phyloP scores from a whole-genome alignment of 441 rosid species.

The Mallotus japonicus region DNA sequence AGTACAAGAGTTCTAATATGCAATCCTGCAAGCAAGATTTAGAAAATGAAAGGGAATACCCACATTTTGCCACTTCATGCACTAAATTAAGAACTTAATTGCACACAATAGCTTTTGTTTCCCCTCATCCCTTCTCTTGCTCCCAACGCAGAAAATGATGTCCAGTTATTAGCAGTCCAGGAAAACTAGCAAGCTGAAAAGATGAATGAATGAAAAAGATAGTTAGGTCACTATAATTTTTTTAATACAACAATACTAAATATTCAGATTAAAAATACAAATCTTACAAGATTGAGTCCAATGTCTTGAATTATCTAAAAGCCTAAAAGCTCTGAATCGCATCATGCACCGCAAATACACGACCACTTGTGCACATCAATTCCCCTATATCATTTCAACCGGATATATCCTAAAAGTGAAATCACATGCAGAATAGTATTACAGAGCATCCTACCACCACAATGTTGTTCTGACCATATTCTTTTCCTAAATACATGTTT shows the following conservation, averaged over 20 bases:
- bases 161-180: background rate
- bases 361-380: background rate
- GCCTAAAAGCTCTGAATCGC: background rate
- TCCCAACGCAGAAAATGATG: background rate
- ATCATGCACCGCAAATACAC: conserved; percentile 2
- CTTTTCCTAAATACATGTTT: background rate
- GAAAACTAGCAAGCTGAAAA: background rate
- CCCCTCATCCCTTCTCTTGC: background rate
- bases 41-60: conserved; percentile 1
- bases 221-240: too few relatives aligned
- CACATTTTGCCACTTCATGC: background rate
- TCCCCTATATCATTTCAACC: background rate
- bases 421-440: background rate
- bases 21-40: background rate
- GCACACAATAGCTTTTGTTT: too few relatives aligned
- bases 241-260: background rate
- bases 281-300: conserved; percentile 4
- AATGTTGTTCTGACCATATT: background rate
- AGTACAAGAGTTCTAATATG: background rate
- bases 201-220: background rate
- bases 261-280: background rate
- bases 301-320: background rate
- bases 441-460: background rate
- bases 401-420: background rate
- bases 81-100: background rate